Base-by-base conservation (phyloP, 768 basidiomycete species). In the Kwoniella sp. region DNA sequence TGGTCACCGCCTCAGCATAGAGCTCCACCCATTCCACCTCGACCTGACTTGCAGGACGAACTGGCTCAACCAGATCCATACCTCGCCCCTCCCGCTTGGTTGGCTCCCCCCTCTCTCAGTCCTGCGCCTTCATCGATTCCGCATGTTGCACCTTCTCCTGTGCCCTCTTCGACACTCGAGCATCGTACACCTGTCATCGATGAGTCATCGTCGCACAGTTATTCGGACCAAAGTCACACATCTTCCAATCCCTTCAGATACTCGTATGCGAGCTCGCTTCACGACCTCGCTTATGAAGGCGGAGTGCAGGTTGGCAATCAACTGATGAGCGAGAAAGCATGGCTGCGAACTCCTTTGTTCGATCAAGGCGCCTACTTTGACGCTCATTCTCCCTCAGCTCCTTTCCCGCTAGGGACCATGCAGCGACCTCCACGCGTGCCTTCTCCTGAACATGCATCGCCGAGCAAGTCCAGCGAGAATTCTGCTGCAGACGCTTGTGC, bases 181-280 rank as follows among this genome's bases (percentile, higher is more conserved):
- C 55, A 58, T 26, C 29, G 48, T 19, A 47, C 60, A 9, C 60
- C 52, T 25, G 48, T 50, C n/a, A 37, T 44, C 1, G 47, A 50
- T 10, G 37, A 36, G 2, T 4, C 30, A 6, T 24, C 25, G 21
- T 46, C 24, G 17, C 21, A 15, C 2, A 36, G 24, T 36, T 54
- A 55, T 51, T 63, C 61, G 1, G 33, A 56, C 33, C 47, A 48
- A 8, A 63, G 61, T 51, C 50, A 51, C 53, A 40, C 46, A 15
- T 55, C 54, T 21, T 64, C 62, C 4, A 64, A 64, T 22, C 62
- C 62, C 7, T 64, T 64, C 40, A 53, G 72, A 22, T 70, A 67
- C 47, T 72, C 71, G n/a, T 75, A 68, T 50, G 73, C 73, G 12
- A 64, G 60, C 25, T 66, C 61, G 9, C 22, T 75, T 25, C 73